Base-by-base conservation (phyloP, 2,329 filamentous ascomycete genomes). In the Colletotrichum somersetense region DNA sequence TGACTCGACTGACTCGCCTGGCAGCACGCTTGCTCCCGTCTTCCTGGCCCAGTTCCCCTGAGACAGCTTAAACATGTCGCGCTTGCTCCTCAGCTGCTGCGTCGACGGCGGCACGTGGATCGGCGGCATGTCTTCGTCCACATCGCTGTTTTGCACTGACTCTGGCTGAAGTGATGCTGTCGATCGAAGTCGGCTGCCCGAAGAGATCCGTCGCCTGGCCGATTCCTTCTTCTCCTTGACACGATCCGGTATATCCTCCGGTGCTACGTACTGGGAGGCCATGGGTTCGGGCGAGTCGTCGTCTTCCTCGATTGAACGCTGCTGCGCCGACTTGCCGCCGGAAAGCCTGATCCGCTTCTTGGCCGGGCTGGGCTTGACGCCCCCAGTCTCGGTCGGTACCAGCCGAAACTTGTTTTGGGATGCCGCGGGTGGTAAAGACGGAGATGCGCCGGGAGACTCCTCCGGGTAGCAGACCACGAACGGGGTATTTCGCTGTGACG, bases 91-190 rank as follows among this genome's bases (percentile, higher is more conserved):
- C 1, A 26, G 42, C 30, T 55, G 55, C 44, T 65, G 69, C 3
- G 66, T 72, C 23, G 70, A 61, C 6, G 61, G 40, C 5, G 70
- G 70, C 23, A 72, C 55, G 46, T 50, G 70, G 14, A 72, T 72
- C 14, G 59, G 59, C 0, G 70, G 70, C 70, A 72, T 72, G 61
- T 72, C 70, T 26, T 72, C 66, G 26, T 72, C 70, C 26, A 72
- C 46, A 14, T 72, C 59, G 59, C 66, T 70, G 30, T 72, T 70
- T 5, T 64, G 66, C 4, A 72, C 59, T n/a, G 59, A 65, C 18
- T 70, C 70, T 0, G 59, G 58, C 38, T 68, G 69, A 40, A 70
- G 26, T 8, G 70, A 72, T 10, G 53, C 53, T 2, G 35, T 46
- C 2, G 66, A 62, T 30, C 61, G 53, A 33, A 30, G 46, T 12